A percentile compares a stretch with the other conserved stretches of the same genome.
phyloP scores from a whole-genome alignment of 169 alveolate genomes.

The Ichthyophthirius multifiliis region DNA sequence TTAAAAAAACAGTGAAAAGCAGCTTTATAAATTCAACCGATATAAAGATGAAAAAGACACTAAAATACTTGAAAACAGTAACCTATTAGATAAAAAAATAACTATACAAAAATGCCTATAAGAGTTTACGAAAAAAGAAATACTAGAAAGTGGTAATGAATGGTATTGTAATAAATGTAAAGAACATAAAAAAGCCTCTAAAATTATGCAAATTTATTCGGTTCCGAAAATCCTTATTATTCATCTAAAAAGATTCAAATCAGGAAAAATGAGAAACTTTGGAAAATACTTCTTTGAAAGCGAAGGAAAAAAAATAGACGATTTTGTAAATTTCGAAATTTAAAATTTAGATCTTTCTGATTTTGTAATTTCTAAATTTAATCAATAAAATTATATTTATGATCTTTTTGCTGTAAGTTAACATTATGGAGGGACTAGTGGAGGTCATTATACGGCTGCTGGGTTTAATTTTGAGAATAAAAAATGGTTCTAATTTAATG shows the following conservation, averaged over 20 bases:
- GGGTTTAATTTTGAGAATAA: conserved; percentile 53
- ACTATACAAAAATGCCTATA: conserved; percentile 67
- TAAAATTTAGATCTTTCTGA: conserved; percentile 50
- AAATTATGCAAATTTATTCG: conserved; percentile 86
- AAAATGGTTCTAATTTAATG: conserved; percentile 81
- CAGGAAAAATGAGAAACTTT: conserved; percentile 22
- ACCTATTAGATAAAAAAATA: neutral
- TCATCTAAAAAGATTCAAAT: conserved; percentile 90
- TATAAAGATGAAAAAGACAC: too few species aligned
- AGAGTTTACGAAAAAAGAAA: conserved; percentile 77
- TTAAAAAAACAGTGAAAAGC: too few species aligned
- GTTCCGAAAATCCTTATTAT: conserved; percentile 85
- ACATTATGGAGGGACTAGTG: conserved; percentile 77
- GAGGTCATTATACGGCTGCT: conserved; percentile 86
- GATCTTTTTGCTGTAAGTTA: conserved; percentile 81
- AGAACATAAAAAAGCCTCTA: conserved; percentile 84
- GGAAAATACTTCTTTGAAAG: conserved; percentile 40
- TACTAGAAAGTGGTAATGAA: conserved; percentile 82
- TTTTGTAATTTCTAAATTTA: conserved; percentile 30
- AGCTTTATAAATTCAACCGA: too few species aligned
- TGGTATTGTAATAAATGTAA: conserved; percentile 92
- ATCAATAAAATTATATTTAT: conserved; percentile 35
- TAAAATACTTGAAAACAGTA: neutral
- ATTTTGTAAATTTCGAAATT: conserved; percentile 62
- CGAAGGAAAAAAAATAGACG: conserved; percentile 44